phyloP scores from a whole-genome alignment of 805 yeast species.

The Suhomyces faveliae region DNA sequence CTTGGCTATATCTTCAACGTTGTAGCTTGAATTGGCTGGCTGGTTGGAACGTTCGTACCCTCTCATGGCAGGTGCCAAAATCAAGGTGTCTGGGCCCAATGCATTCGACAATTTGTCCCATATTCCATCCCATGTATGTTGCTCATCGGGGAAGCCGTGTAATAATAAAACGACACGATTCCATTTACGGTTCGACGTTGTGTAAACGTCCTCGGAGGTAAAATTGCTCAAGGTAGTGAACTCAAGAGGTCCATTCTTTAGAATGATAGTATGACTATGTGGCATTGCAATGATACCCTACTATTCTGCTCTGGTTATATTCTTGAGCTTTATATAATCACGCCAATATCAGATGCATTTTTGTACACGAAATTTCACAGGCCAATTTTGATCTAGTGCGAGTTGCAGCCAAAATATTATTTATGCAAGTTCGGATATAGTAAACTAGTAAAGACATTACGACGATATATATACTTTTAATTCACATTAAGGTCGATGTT shows the following conservation, averaged over 20 bases:
- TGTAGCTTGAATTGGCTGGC: slow-evolving; percentile 23
- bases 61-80: slow-evolving; percentile 35
- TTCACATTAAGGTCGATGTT: too few relatives aligned
- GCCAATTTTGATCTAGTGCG: background rate
- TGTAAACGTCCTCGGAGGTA: slow-evolving; percentile 16
- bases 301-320: background rate
- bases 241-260: slow-evolving; percentile 14
- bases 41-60: slow-evolving; percentile 38
- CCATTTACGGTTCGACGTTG: slow-evolving; percentile 6
- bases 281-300: background rate
- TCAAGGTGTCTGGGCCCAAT: slow-evolving; percentile 10
- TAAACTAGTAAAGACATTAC: background rate
- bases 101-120: slow-evolving; percentile 19
- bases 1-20: slow-evolving; percentile 28
- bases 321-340: background rate
- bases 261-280: slow-evolving; percentile 1
- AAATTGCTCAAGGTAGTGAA: slow-evolving; percentile 23
- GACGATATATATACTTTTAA: background rate
- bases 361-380: background rate
- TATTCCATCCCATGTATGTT: slow-evolving; percentile 25
- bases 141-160: slow-evolving; percentile 36
- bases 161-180: slow-evolving; percentile 9
- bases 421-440: background rate
- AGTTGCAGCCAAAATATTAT: background rate
- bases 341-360: slow-evolving; percentile 1